Evolutionary conservation across 495 filamentous ascomycete species (phyloP).

Genomic region (Xylaria longipes): DNA sequence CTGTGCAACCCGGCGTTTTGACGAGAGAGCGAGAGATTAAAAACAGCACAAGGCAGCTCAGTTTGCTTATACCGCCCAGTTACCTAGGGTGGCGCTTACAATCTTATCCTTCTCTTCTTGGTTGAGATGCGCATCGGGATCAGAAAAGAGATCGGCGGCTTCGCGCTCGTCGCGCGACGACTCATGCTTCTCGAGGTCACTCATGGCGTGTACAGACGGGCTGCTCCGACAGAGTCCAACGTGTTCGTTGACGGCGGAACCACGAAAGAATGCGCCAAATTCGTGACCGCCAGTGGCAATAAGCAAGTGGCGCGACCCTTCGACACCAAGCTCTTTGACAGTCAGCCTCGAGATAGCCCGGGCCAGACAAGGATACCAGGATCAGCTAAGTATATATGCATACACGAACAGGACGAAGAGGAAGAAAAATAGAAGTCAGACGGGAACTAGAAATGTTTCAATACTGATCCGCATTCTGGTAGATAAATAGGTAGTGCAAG

Average conservation of each 20-base stretch:
- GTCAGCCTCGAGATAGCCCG: not conserved
- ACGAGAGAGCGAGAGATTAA: not conserved
- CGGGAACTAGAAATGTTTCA: slow-evolving; percentile 12
- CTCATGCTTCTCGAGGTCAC: slow-evolving; percentile 40
- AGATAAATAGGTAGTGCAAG: not conserved
- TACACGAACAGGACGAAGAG: not conserved
- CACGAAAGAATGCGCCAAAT: not conserved
- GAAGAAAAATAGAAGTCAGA: not conserved
- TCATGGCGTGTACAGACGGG: slow-evolving; percentile 31
- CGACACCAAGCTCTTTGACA: not conserved
- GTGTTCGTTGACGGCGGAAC: not conserved
- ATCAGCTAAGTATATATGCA: not conserved
- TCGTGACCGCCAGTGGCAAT: no score
- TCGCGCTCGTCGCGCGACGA: slow-evolving; percentile 38
- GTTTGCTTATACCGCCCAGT: not conserved
- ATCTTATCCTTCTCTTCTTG: slow-evolving; percentile 70
- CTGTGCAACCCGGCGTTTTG: not conserved
- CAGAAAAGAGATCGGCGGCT: slow-evolving; percentile 40
- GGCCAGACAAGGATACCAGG: not conserved
- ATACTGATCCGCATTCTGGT: slow-evolving; percentile 8
- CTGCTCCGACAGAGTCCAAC: not conserved
- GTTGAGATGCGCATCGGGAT: slow-evolving; percentile 73
- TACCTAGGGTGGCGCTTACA: slow-evolving; percentile 47
- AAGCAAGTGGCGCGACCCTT: not conserved
- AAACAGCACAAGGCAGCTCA: not conserved